Conservation (phyloP, 257 asterid species). For the Anisodus tanguticus region DNA sequence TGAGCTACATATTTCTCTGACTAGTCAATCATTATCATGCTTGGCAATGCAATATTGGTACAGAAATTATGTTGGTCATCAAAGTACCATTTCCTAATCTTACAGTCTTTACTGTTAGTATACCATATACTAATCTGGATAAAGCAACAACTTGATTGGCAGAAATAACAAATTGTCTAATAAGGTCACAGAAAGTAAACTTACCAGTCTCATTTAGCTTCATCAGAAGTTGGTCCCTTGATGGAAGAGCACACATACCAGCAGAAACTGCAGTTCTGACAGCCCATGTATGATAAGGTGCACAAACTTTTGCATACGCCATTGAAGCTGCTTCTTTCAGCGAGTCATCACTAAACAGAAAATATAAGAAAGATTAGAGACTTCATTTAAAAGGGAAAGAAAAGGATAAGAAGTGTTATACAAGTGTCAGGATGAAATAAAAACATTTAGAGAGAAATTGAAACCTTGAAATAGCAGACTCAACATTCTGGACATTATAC, state of each 20-base stretch:
- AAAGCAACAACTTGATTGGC: not conserved
- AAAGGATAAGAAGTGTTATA: not conserved
- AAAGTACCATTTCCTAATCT: not conserved
- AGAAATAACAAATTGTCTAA: not conserved
- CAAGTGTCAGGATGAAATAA: not conserved
- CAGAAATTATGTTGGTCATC: not conserved
- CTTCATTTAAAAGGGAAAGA: not conserved
- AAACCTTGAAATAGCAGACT: not conserved
- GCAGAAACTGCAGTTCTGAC: conserved; percentile 94
- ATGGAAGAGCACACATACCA: conserved; percentile 95
- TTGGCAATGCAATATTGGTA: not conserved
- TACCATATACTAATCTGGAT: not conserved
- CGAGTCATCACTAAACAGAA: conserved; percentile 54
- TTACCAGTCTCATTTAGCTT: conserved; percentile 85
- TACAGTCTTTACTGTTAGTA: not conserved
- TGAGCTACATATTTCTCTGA: no score
- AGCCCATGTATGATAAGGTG: conserved; percentile 94
- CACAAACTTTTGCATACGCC: conserved; percentile 85
- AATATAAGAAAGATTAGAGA: not conserved
- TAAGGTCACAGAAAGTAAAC: conserved; percentile 28
- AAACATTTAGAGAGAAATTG: conserved; percentile 9
- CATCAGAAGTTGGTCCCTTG: conserved; percentile 80
- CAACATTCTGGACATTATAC: not conserved
- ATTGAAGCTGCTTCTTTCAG: conserved; percentile 81
- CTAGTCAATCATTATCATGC: no score